Conservation (phyloP, 345 rosid genomes). For the Sonneratia alba region DNA sequence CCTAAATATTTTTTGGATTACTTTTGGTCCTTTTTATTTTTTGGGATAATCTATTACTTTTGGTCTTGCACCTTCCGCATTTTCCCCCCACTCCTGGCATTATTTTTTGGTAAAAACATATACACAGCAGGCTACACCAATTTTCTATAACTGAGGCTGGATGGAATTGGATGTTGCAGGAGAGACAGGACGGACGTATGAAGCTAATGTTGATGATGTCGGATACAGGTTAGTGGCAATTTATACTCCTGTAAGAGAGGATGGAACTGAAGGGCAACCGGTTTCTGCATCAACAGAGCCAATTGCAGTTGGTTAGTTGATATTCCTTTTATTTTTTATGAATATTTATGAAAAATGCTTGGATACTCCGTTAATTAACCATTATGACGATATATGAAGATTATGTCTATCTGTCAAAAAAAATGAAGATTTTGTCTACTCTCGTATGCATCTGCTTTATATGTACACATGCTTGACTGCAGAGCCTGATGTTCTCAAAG, state of each 20-base stretch:
- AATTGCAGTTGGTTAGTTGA: constrained; percentile 67
- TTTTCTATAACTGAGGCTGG: background rate
- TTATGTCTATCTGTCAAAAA: too few species aligned
- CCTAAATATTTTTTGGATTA: background rate
- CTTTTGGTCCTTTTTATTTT: too few species aligned
- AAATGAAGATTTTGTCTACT: background rate
- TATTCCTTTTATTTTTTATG: background rate
- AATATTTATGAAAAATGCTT: background rate
- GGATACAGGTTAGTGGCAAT: constrained; percentile 88
- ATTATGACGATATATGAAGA: background rate
- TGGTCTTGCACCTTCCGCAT: too few species aligned
- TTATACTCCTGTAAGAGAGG: constrained; percentile 82
- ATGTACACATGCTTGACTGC: constrained; percentile 13
- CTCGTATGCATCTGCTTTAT: background rate
- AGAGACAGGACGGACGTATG: constrained; percentile 87
- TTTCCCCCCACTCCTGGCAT: too few species aligned
- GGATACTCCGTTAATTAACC: background rate
- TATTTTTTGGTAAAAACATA: too few species aligned
- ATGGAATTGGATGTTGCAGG: constrained; percentile 41
- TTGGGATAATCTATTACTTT: too few species aligned
- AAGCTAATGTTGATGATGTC: constrained; percentile 98
- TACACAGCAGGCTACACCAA: too few species aligned
- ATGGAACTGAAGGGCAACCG: constrained; percentile 92
- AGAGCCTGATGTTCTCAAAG: constrained; percentile 89
- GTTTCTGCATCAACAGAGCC: constrained; percentile 95